Conservation (phyloP, 2,329 filamentous ascomycete species). For the Exophiala lecanii-corni region DNA sequence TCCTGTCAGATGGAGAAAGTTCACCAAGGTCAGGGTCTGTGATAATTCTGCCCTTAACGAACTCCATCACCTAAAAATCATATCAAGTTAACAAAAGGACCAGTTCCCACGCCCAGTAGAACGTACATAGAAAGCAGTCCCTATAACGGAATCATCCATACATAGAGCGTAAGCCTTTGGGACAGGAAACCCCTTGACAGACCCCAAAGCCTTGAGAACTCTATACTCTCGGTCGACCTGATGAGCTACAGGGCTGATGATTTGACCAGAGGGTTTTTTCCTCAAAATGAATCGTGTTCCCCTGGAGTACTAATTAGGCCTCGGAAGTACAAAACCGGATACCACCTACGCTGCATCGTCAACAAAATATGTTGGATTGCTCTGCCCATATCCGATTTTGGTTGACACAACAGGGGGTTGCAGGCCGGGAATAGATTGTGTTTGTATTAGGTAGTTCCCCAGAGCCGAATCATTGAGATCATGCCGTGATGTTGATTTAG, state of each 20-base stretch:
- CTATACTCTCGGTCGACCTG: slow-evolving; percentile 85
- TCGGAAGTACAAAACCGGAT: neutral
- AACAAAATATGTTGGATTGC: slow-evolving; percentile 21
- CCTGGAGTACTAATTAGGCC: slow-evolving; percentile 25
- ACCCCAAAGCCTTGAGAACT: slow-evolving; percentile 69
- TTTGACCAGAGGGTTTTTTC: slow-evolving; percentile 83
- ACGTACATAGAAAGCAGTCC: slow-evolving; percentile 74
- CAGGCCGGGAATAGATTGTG: slow-evolving; percentile 11
- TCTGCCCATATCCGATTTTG: slow-evolving; percentile 22
- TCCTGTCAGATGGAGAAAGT: slow-evolving; percentile 59
- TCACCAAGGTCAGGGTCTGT: slow-evolving; percentile 71
- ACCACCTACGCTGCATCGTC: slow-evolving; percentile 18
- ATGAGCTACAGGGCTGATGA: slow-evolving; percentile 79
- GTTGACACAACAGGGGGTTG: slow-evolving; percentile 15
- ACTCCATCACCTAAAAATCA: slow-evolving; percentile 61
- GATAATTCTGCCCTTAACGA: slow-evolving; percentile 78
- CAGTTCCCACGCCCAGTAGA: too few species aligned
- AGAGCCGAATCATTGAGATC: slow-evolving; percentile 14
- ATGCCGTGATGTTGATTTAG: slow-evolving; percentile 9
- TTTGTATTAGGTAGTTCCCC: slow-evolving; percentile 11
- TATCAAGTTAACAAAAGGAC: too few species aligned
- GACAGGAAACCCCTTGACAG: slow-evolving; percentile 65
- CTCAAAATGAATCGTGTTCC: slow-evolving; percentile 71
- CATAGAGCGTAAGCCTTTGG: slow-evolving; percentile 71
- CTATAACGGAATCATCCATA: slow-evolving; percentile 66